Base-by-base conservation (phyloP, 2,329 filamentous ascomycete genomes). In the Claviceps maximensis region DNA sequence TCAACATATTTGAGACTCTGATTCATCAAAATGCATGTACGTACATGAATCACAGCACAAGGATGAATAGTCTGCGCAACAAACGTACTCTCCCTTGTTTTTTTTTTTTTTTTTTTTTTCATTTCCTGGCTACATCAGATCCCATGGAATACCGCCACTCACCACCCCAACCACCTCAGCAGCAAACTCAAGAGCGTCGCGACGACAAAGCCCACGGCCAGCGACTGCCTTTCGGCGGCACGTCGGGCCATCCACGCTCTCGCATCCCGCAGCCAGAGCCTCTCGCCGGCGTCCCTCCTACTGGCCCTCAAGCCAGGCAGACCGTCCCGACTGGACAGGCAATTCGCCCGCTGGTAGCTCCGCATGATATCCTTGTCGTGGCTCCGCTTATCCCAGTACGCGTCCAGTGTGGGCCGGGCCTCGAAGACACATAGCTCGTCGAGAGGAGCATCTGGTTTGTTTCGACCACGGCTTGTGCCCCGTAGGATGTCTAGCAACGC, bases 261-360 rank as follows among this genome's bases (percentile, higher is more conserved):
- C 36, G 58, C 56, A 49, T 78, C 71, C 19, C 70, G 70, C 17
- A 74, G 29, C 61, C 70, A 71, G 42, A 79, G 53, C 55, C 63
- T 66, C 65, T 81, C 70, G 2, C 77, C 76, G 2, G 64, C 65
- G 29, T 71, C 72, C 46, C 71, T 69, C 56, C 79, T 70, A 23
- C 79, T 80, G 5, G 69, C 69, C 53, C 69, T 72, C 58, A 85
- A 61, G 0, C 80, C 80, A 0, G 79, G 77, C 21, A 83, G 65
- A 1, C 78, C 79, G 57, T 84, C 81, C 46, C 84, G 68, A 62
- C 77, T 81, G 47, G 61, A 58, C 2, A 69, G 60, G 59, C 86
- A 86, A 58, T 74, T 76, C 56, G 71, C 62, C 23, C 69, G 70
- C 61, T 80, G 80, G 59, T 84, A 86, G n/a, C 69, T 66, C 9